Conservation (phyloP, 2,329 filamentous ascomycete species). For the Coccinonectria pachysandricola region DNA sequence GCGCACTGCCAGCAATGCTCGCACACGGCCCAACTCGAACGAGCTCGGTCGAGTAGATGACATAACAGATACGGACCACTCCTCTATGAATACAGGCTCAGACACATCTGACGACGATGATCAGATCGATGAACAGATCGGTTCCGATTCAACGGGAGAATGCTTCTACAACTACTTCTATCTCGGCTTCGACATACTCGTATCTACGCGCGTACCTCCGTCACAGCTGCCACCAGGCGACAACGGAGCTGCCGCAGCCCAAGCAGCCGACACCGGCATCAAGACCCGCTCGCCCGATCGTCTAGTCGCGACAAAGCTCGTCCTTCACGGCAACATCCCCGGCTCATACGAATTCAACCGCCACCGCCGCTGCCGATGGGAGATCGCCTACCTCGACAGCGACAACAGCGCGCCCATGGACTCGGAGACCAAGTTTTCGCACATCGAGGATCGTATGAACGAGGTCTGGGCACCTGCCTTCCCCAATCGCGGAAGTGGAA, state of each 20-base stretch:
- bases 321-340: conserved; percentile 88
- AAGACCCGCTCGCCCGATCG: conserved; percentile 44
- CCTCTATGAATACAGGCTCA: conserved; percentile 59
- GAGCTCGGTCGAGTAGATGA: conserved; percentile 43
- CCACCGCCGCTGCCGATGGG: conserved; percentile 83
- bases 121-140: conserved; percentile 44
- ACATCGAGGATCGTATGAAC: conserved; percentile 59
- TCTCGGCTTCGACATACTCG: conserved; percentile 83
- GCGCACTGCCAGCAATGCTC: conserved; percentile 41
- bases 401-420: conserved; percentile 39
- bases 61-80: conserved; percentile 63
- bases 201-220: conserved; percentile 64
- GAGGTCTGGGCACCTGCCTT: conserved; percentile 61
- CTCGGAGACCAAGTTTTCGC: conserved; percentile 70
- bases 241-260: conserved; percentile 10
- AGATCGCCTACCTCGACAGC: conserved; percentile 50
- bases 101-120: conserved; percentile 55
- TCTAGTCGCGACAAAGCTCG: conserved; percentile 80
- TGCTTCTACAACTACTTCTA: conserved; percentile 98
- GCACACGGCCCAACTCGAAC: conserved; percentile 32
- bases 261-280: conserved; percentile 21
- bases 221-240: conserved; percentile 47
- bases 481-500: conserved; percentile 38
- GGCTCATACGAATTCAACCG: conserved; percentile 96
- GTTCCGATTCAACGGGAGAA: conserved; percentile 51